These are phyloP conservation scores for Phytophthora multivora DNA, from an alignment of 352 stramenopile species.

Conservation along the genomic window DNA sequence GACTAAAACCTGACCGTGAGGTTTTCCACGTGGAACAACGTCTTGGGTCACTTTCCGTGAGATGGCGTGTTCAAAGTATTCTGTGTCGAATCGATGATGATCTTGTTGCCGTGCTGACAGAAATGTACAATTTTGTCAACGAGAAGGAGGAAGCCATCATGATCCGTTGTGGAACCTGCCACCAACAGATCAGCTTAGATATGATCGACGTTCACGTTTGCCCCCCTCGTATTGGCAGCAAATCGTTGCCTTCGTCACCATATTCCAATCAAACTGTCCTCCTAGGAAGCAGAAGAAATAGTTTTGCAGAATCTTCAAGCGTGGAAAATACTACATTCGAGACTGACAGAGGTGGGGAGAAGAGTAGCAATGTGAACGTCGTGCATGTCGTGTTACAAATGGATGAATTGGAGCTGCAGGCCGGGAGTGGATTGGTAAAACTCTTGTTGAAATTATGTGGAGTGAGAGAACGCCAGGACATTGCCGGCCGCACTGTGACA, in stretches of 20 bases:
- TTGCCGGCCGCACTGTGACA: constrained; percentile 27
- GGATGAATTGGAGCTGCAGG: constrained; percentile 57
- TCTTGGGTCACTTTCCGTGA: constrained; percentile 40
- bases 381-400: constrained; percentile 49
- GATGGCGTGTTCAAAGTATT: constrained; percentile 57
- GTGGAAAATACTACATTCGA: constrained; percentile 6
- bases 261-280: neutral
- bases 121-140: constrained; percentile 55
- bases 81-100: constrained; percentile 54
- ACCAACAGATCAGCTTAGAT: constrained; percentile 62
- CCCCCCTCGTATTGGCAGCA: constrained; percentile 18
- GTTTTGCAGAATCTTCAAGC: constrained; percentile 25
- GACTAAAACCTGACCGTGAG: constrained; percentile 60
- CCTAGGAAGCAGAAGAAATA: constrained; percentile 15
- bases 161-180: constrained; percentile 65
- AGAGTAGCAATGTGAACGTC: constrained; percentile 2
- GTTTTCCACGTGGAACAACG: constrained; percentile 55
- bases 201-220: constrained; percentile 64
- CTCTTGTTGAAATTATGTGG: constrained; percentile 40
- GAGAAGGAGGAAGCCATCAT: constrained; percentile 57
- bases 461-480: neutral
- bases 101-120: constrained; percentile 48
- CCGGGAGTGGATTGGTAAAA: constrained; percentile 42
- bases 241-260: constrained; percentile 22
- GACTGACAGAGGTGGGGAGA: neutral